Evolutionary conservation across 306 rosid species (phyloP).

Genomic region (Dalbergia cochinchinensis): DNA sequence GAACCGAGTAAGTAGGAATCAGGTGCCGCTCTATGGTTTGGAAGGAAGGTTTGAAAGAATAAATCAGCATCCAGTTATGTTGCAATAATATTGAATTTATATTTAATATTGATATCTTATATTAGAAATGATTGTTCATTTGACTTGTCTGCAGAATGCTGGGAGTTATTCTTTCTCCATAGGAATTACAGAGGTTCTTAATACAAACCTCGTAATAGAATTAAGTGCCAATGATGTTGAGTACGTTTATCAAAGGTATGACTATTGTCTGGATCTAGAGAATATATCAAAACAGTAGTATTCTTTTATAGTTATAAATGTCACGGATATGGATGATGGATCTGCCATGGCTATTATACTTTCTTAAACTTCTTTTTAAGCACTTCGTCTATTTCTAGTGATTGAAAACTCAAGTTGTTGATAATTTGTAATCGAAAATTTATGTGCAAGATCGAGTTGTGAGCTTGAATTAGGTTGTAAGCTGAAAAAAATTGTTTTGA

Average conservation of each 20-base stretch:
- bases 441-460: slow-evolving; percentile 19
- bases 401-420: neutral
- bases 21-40: slow-evolving; percentile 82
- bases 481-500: neutral
- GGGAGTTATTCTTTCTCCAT: slow-evolving; percentile 92
- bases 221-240: slow-evolving; percentile 91
- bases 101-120: slow-evolving; percentile 25
- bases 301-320: slow-evolving; percentile 16
- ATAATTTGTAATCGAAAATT: slow-evolving; percentile 18
- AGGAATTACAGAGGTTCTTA: slow-evolving; percentile 91
- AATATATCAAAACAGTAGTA: slow-evolving; percentile 1
- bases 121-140: slow-evolving; percentile 35
- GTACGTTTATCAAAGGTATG: slow-evolving; percentile 91
- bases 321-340: slow-evolving; percentile 35
- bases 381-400: slow-evolving; percentile 11
- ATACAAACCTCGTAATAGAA: slow-evolving; percentile 87
- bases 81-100: slow-evolving; percentile 41
- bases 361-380: neutral
- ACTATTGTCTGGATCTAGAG: slow-evolving; percentile 11
- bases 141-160: slow-evolving; percentile 67
- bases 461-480: slow-evolving; percentile 20
- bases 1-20: slow-evolving; percentile 76
- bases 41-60: slow-evolving; percentile 94
- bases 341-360: slow-evolving; percentile 20
- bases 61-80: slow-evolving; percentile 96